phyloP scores from a whole-genome alignment of 2,329 filamentous ascomycete species.

The Verticillium nonalfalfae region DNA sequence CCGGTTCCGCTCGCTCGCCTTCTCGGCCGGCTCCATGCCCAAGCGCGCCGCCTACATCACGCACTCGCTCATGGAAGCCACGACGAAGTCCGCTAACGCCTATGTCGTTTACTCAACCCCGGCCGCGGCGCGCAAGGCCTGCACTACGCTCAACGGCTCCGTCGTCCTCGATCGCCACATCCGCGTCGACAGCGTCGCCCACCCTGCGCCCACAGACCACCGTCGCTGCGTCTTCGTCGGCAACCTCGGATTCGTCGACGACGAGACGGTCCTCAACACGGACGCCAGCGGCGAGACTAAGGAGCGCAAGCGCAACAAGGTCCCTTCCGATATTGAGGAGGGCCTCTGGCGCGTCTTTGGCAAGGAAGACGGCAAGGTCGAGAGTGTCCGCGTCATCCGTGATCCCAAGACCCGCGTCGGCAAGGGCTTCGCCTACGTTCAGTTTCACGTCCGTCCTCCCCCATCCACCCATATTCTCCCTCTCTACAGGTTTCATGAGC shows the following conservation, averaged over 20 bases:
- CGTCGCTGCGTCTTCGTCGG: constrained; percentile 92
- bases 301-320: constrained; percentile 67
- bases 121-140: constrained; percentile 69
- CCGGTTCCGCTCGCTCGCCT: constrained; percentile 90
- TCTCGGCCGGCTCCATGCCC: constrained; percentile 67
- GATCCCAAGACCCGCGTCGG: constrained; percentile 87
- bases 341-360: constrained; percentile 80
- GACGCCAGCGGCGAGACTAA: constrained; percentile 60
- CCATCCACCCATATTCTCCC: neutral
- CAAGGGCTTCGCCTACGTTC: constrained; percentile 96
- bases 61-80: constrained; percentile 83
- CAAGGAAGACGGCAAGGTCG: constrained; percentile 69
- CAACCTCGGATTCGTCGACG: constrained; percentile 92
- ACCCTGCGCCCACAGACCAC: constrained; percentile 77
- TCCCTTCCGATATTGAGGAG: constrained; percentile 83
- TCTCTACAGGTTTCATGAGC: too few species aligned
- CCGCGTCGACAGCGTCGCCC: constrained; percentile 83
- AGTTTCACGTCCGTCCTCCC: constrained; percentile 62
- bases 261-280: constrained; percentile 67
- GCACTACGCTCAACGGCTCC: constrained; percentile 73
- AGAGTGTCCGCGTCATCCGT: constrained; percentile 87
- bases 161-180: constrained; percentile 81
- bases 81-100: constrained; percentile 88
- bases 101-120: constrained; percentile 83
- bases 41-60: constrained; percentile 94